Percentiles rank a stretch among this genome's conserved stretches.
Conservation (phyloP, 2,329 filamentous ascomycete genomes). For the Diaporthe vaccinii region DNA sequence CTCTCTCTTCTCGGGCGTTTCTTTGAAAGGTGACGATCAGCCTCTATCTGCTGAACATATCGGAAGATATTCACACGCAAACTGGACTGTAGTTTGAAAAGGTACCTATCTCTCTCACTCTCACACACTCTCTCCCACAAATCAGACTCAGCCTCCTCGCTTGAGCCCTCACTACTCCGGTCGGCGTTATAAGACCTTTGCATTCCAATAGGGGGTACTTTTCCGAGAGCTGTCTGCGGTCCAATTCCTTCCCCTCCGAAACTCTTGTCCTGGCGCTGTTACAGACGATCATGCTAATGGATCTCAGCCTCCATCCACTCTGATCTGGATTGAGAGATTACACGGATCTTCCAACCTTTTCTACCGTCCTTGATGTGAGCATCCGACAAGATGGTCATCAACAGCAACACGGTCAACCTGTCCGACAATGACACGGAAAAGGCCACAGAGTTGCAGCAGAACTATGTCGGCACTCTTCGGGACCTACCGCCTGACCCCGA, state of each 20-base stretch:
- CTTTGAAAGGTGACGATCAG: background rate
- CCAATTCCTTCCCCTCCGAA: background rate
- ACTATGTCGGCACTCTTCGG: slow-evolving; percentile 33
- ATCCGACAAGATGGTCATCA: background rate
- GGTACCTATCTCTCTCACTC: background rate
- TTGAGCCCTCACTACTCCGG: background rate
- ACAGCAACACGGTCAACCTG: slow-evolving; percentile 13
- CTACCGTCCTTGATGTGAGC: background rate
- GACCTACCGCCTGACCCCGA: slow-evolving; percentile 51
- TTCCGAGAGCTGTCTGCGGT: background rate
- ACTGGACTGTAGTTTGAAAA: background rate
- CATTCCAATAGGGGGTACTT: no score
- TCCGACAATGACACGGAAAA: slow-evolving; percentile 41
- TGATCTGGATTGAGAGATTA: background rate
- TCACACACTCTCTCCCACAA: background rate
- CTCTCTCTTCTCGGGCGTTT: background rate
- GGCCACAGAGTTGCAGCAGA: slow-evolving; percentile 36
- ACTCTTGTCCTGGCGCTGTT: no score
- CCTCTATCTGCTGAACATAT: background rate
- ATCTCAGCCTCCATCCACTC: background rate
- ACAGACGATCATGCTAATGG: background rate
- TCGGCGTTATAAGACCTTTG: no score
- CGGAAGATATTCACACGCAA: no score
- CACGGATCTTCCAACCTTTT: no score
- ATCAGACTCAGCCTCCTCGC: background rate